A percentile compares a stretch with the other conserved stretches of the same genome.
phyloP scores from a whole-genome alignment of 2,329 filamentous ascomycete genomes.

The Penicillium sp. region DNA sequence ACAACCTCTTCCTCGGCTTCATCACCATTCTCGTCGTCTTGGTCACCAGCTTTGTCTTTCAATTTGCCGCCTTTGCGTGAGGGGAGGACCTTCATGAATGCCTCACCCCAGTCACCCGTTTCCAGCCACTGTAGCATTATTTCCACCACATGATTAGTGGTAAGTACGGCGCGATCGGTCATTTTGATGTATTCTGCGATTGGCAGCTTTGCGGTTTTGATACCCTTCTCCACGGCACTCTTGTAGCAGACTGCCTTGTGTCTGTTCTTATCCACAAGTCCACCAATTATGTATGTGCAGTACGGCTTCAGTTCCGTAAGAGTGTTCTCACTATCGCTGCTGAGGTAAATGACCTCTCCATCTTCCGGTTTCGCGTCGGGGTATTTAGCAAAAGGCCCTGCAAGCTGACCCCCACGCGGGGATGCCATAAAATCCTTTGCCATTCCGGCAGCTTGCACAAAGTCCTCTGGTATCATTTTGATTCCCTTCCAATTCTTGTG shows the following conservation, averaged over 20 bases:
- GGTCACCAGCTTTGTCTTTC: constrained; percentile 44
- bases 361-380: constrained; percentile 39
- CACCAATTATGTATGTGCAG: constrained; percentile 90
- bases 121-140: constrained; percentile 96
- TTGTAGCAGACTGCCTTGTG: constrained; percentile 94
- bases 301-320: constrained; percentile 82
- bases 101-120: constrained; percentile 85
- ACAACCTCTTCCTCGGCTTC: constrained; percentile 14
- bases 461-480: constrained; percentile 73
- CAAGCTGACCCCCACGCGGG: constrained; percentile 59
- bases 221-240: constrained; percentile 71
- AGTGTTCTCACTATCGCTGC: constrained; percentile 86
- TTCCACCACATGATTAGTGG: constrained; percentile 95
- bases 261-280: constrained; percentile 92
- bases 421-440: constrained; percentile 71
- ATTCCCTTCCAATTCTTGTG: constrained; percentile 82
- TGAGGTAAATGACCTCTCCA: constrained; percentile 80
- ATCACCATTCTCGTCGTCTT: constrained; percentile 9
- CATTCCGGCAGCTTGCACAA: constrained; percentile 67
- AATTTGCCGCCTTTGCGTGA: constrained; percentile 83
- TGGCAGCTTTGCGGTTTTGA: constrained; percentile 87
- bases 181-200: constrained; percentile 96
- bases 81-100: constrained; percentile 86
- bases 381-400: constrained; percentile 60
- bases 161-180: constrained; percentile 80